Conservation (phyloP, 345 rosid genomes). For the Boechera retrofracta region DNA sequence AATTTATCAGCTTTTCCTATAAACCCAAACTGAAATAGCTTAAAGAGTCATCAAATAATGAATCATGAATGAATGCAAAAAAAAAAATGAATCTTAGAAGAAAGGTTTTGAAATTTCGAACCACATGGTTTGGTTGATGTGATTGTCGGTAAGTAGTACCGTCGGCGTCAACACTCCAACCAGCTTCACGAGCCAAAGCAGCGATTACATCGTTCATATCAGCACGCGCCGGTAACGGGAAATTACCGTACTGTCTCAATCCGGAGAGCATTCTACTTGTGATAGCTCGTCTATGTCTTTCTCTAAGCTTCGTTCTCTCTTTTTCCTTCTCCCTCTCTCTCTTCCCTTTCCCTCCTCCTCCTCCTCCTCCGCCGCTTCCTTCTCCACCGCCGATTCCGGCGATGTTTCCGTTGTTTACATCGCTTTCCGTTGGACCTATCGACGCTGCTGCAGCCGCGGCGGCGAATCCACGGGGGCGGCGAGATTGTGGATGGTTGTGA, state of each 20-base stretch:
- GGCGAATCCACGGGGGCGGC: slow-evolving; percentile 53
- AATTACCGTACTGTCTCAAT: slow-evolving; percentile 88
- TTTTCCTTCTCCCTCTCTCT: slow-evolving; percentile 95
- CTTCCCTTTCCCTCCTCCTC: slow-evolving; percentile 62
- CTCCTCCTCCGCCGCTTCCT: slow-evolving; percentile 29
- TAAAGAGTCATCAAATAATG: not conserved
- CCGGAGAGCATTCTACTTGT: slow-evolving; percentile 98
- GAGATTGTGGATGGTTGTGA: slow-evolving; percentile 56
- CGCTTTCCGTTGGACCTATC: slow-evolving; percentile 37
- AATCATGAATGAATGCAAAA: too few species aligned
- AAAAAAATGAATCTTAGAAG: not conserved
- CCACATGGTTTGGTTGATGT: slow-evolving; percentile 70
- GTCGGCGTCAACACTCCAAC: slow-evolving; percentile 94
- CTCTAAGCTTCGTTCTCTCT: slow-evolving; percentile 94
- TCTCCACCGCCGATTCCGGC: slow-evolving; percentile 28
- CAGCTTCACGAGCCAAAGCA: slow-evolving; percentile 95
- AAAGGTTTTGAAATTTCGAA: slow-evolving; percentile 33
- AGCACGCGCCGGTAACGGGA: slow-evolving; percentile 97
- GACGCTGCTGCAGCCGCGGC: slow-evolving; percentile 37
- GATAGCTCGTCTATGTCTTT: slow-evolving; percentile 95
- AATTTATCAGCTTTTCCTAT: slow-evolving; percentile 6
- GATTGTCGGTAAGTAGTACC: slow-evolving; percentile 86
- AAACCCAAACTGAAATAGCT: not conserved
- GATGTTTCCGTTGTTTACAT: slow-evolving; percentile 38
- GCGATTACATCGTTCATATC: slow-evolving; percentile 99